Evolutionary conservation across 2,329 filamentous ascomycete species (phyloP), one percentile per base, ranked within the genome.

Genomic region (Claviceps paspali): DNA sequence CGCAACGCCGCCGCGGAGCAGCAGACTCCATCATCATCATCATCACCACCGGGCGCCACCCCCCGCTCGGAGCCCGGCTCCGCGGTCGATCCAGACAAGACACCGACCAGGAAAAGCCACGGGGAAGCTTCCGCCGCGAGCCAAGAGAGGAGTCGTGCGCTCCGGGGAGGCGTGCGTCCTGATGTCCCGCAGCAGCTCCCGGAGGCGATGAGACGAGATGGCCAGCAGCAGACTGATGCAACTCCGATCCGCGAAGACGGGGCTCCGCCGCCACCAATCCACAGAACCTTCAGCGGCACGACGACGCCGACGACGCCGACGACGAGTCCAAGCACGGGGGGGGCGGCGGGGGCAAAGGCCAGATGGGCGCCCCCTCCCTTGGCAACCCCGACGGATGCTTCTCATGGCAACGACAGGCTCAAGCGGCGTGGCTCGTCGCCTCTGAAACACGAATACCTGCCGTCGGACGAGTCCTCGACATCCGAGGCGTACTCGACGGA

Each of bases 381-480:
- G 41, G 46, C 41, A 38, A 46, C 39, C 9, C 46, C 34, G 3
- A 44, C 41, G 66, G 77, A 62, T 48, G 56, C 47, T n/a, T n/a
- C n/a, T 53, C 60, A 53, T 49, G 56, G 48, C 46, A 55, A 54
- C 23, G 50, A 49, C 45, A 67, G 55, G 55, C 45, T 73, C 17
- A 73, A 79, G 51, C 75, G 87, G 31, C 76, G 86, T 14, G 81
- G 77, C 1, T 96, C 91, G 0, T 98, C 91, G 1, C 91, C 91
- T 0, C 65, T 98, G 35, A 98, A 98, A 62, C 88, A 96, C 53
- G 88, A 98, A 60, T 98, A 95, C 50, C 79, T 87, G 44, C 88
- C 88, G 11, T 96, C 91, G 1, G 73, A 78, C 35, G 58, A 66
- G 33, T 76, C 71, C 0, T 77, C 73, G 0, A 62, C 74, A 29